These are phyloP conservation scores for Ambrosia trifida DNA, from an alignment of 129 eudicot species.

Conservation along the genomic window DNA sequence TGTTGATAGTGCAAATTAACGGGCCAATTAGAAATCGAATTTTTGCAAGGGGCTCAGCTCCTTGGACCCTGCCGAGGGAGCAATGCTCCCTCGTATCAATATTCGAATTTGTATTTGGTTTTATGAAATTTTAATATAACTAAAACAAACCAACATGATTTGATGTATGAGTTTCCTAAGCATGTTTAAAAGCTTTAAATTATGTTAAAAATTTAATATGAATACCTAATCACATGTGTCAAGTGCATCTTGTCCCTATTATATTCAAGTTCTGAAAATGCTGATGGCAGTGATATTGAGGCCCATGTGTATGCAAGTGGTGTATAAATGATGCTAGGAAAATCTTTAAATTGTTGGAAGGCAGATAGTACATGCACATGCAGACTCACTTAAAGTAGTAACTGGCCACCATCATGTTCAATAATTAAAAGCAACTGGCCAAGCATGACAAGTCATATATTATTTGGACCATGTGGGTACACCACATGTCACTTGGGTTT, in stretches of 20 bases:
- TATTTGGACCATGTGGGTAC: constrained; percentile 37
- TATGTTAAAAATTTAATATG: neutral
- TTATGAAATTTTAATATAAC: no score
- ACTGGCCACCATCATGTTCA: constrained; percentile 19
- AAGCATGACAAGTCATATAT: constrained; percentile 35
- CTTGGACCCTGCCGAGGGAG: no score
- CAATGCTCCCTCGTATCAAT: no score
- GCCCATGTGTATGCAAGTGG: constrained; percentile 34
- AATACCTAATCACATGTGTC: neutral
- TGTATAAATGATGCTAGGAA: constrained; percentile 17
- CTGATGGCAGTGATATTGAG: constrained; percentile 21
- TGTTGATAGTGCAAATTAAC: no score
- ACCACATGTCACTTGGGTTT: constrained; percentile 31
- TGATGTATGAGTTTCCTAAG: neutral
- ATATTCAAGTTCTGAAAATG: constrained; percentile 13
- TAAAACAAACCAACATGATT: no score
- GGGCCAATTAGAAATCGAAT: no score
- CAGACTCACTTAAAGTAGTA: constrained; percentile 22
- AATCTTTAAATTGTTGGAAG: constrained; percentile 12
- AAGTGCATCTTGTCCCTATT: constrained; percentile 21
- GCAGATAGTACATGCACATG: constrained; percentile 31
- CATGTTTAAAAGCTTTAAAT: neutral
- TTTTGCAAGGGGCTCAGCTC: no score
- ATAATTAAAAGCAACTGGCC: constrained; percentile 15
- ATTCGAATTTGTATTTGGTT: no score